Evolutionary conservation across 2,329 filamentous ascomycete species (phyloP).

Genomic region (Zopfia rhizophila): DNA sequence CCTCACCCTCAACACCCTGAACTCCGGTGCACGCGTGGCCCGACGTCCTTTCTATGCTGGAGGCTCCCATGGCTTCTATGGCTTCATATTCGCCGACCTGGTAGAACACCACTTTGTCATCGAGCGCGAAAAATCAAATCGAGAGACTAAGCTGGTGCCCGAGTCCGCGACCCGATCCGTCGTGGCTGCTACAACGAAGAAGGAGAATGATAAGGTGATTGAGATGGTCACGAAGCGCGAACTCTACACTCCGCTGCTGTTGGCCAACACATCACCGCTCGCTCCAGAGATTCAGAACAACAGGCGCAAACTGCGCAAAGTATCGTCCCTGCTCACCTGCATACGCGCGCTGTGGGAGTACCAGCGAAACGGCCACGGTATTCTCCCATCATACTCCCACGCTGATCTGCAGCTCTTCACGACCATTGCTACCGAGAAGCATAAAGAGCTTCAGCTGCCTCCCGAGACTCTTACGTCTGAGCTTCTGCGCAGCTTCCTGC

Average conservation of each 20-base stretch:
- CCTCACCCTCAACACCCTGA: conserved; percentile 78
- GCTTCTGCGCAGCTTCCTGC: conserved; percentile 84
- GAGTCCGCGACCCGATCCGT: conserved; percentile 85
- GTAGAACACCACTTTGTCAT: conserved; percentile 91
- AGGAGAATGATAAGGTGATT: conserved; percentile 72
- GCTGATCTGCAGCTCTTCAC: conserved; percentile 82
- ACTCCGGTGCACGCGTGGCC: conserved; percentile 83
- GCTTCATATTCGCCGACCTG: conserved; percentile 93
- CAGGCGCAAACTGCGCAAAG: conserved; percentile 74
- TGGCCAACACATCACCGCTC: conserved; percentile 83
- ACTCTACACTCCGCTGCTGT: conserved; percentile 84
- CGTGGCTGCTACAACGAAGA: conserved; percentile 74
- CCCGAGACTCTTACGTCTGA: conserved; percentile 60
- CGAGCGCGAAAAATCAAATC: conserved; percentile 83
- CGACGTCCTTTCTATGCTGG: conserved; percentile 89
- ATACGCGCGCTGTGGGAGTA: conserved; percentile 93
- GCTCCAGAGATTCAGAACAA: conserved; percentile 73
- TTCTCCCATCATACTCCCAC: conserved; percentile 62
- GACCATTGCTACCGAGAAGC: conserved; percentile 78
- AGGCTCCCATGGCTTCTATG: conserved; percentile 87
- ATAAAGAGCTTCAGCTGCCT: conserved; percentile 69
- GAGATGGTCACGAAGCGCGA: conserved; percentile 94
- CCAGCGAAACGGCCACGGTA: conserved; percentile 60
- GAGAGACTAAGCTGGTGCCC: conserved; percentile 64
- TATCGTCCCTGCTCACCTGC: conserved; percentile 87